Evolutionary conservation across 768 basidiomycete genomes (phyloP), one percentile per base, ranked within the genome.

Genomic region (Pleurotus eryngii): DNA sequence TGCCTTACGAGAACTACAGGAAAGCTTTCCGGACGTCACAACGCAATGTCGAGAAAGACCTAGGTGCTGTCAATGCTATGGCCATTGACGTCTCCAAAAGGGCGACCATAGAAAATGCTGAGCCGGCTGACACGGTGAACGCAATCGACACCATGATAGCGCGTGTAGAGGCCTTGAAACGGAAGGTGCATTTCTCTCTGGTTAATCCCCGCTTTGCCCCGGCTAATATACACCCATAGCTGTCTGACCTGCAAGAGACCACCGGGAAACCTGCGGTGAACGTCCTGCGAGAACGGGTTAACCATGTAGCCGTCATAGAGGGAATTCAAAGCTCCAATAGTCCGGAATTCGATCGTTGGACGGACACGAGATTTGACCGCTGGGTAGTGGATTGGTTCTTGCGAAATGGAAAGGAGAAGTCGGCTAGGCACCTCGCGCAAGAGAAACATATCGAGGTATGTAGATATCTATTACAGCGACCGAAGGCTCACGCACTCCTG

Each of bases 351-450:
- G 76, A 78, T 18, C 78, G 84, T 30, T 96, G 92, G 92, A 84
- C 88, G 6, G 86, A 91, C 64, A 85, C 78, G 45, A 77, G 93
- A 49, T 74, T 98, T 11, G 89, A 94, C 66, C 76, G 95, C 60
- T 96, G 93, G 87, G 77, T 98, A 35, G 89, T 96, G 2, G 97
- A 99, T 68, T 96, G 96, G 89, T 82, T 88, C 37, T 75, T 98
- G 46, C 79, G 95, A 55, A 83, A 79, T 38, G 93, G 90, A 30
- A 87, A 87, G 64, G 83, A 87, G 61, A 79, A 82, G 63, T 87
- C 92, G 1, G 95, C 97, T 2, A 77, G 78, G 63, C 78, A 78
- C 61, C 81, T 98, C 46, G 90, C 94, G 18, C 78, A 81, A 61
- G 85, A 91, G 60, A 86, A 83, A 68, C 78, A 79, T 17, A 89